Evolutionary conservation across 306 rosid species (phyloP), one percentile per base, ranked within the genome.

Genomic region (Benincasa hispida): DNA sequence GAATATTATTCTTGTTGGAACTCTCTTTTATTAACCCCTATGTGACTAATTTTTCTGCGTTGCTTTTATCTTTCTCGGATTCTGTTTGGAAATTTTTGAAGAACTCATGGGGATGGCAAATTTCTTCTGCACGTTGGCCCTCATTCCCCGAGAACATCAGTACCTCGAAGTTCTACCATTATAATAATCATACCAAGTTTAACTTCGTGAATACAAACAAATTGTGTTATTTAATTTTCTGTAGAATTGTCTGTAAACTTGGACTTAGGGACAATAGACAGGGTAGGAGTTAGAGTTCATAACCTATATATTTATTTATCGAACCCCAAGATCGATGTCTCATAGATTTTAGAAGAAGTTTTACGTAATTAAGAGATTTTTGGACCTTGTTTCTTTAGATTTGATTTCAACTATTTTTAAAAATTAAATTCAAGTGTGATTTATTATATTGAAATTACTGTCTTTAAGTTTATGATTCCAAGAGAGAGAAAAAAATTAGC

Each of bases 81-180:
- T 58, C 76, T 87, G 56, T 78, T 67, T 79, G 68, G 72, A 56
- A 67, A 22, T 22, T 34, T 77, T 56, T 83, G 88, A 47, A 14
- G 59, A 72, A 48, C 30, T 17, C 76, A 48, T 48, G 37, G 56
- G 39, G 75, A 69, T 69, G 37, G 2, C 22, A 69, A 42, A 83
- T 90, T 90, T 82, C 79, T 88, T 80, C 72, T 84, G 88, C 96
- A 88, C 89, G 89, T 91, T 94, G 92, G 78, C 74, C 84, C 81
- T 80, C 75, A 77, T 88, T 76, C 83, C 76, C 80, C 74, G 61
- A 81, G 84, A 84, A 87, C 87, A 85, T 76, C 77, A 75, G 70
- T 90, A 79, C 83, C 84, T 87, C 77, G 85, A 37, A 79, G 34
- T 87, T 84, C 90, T 85, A 78, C 76, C 87, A 78, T 84, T n/a